These are phyloP conservation scores for Massarina eburnea DNA, from an alignment of 2,329 filamentous ascomycete species.

Conservation along the genomic window DNA sequence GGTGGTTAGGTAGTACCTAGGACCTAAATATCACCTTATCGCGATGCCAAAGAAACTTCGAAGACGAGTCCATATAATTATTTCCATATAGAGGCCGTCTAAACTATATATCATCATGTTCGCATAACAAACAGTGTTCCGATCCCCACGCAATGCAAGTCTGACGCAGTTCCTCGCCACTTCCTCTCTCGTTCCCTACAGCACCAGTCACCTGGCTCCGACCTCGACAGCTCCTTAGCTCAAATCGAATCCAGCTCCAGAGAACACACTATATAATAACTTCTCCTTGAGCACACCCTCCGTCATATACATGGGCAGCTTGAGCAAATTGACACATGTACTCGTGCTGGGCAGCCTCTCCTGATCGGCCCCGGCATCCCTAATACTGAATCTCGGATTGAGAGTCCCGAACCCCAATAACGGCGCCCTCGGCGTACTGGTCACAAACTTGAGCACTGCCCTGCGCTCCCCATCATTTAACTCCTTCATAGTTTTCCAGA, in stretches of 20 bases:
- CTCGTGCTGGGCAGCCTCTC: constrained; percentile 85
- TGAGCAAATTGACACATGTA: constrained; percentile 93
- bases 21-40: too few relatives aligned
- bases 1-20: neutral
- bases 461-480: constrained; percentile 76
- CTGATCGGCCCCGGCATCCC: constrained; percentile 78
- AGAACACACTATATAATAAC: constrained; percentile 84
- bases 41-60: too few relatives aligned
- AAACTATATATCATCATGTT: too few relatives aligned
- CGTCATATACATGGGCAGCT: constrained; percentile 79
- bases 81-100: too few relatives aligned
- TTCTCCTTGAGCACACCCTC: constrained; percentile 71
- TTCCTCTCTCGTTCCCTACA: neutral
- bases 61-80: neutral
- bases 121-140: too few relatives aligned
- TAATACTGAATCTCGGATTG: constrained; percentile 83
- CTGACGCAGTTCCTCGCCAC: neutral
- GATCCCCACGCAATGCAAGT: neutral
- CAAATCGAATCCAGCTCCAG: constrained; percentile 86
- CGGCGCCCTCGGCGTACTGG: constrained; percentile 86
- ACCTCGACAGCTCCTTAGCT: too few relatives aligned
- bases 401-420: constrained; percentile 85
- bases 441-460: constrained; percentile 93
- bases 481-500: constrained; percentile 85
- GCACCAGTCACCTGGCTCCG: too few relatives aligned